These are phyloP conservation scores for Serpula lacrymans DNA, from an alignment of 768 basidiomycete species.

Conservation along the genomic window DNA sequence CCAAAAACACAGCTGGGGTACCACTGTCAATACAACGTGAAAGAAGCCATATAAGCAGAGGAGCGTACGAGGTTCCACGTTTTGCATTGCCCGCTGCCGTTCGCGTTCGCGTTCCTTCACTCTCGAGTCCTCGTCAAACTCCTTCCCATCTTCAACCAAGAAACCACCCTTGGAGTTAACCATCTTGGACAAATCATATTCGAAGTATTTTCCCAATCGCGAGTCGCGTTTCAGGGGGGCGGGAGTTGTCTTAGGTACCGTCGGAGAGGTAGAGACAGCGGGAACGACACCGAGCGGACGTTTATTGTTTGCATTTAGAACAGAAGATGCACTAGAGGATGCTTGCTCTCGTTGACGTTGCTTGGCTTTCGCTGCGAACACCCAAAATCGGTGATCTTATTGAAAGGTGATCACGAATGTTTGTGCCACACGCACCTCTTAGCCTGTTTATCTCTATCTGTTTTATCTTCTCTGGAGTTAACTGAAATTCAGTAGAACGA, in stretches of 20 bases:
- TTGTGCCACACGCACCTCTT: conserved; percentile 45
- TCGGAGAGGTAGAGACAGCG: conserved; percentile 59
- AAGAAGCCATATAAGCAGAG: conserved; percentile 1
- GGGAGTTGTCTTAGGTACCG: conserved; percentile 45
- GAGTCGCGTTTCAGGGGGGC: conserved; percentile 65
- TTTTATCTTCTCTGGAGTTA: conserved; percentile 68
- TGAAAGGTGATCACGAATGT: background rate
- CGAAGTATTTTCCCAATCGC: conserved; percentile 88
- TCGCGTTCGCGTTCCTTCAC: conserved; percentile 82
- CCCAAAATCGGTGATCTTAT: background rate
- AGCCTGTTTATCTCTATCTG: conserved; percentile 77
- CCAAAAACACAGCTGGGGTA: conserved; percentile 69
- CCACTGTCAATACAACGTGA: conserved; percentile 2
- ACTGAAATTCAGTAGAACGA: conserved; percentile 17
- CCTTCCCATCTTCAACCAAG: conserved; percentile 83
- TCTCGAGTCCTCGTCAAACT: conserved; percentile 70
- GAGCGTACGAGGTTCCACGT: conserved; percentile 66
- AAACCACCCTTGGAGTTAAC: conserved; percentile 97
- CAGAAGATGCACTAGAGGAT: conserved; percentile 42
- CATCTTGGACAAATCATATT: conserved; percentile 96
- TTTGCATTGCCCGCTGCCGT: conserved; percentile 70
- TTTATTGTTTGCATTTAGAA: conserved; percentile 67
- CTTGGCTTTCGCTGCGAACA: conserved; percentile 61
- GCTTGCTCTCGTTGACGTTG: conserved; percentile 65
- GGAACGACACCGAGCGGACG: conserved; percentile 60